These are phyloP conservation scores for Lindgomyces ingoldianus DNA, from an alignment of 495 filamentous ascomycete genomes.

Conservation along the genomic window DNA sequence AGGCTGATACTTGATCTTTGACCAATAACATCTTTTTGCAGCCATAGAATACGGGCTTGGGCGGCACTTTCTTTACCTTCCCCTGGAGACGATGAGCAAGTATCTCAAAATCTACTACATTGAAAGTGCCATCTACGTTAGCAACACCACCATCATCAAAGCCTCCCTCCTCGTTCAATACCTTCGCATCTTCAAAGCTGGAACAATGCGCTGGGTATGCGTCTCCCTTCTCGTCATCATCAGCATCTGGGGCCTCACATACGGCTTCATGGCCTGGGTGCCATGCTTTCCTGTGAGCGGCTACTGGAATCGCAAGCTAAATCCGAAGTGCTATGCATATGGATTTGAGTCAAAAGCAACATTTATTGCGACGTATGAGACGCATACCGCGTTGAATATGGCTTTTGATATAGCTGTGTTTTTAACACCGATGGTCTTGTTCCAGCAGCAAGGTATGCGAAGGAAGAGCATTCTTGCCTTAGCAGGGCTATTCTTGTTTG, in stretches of 20 bases:
- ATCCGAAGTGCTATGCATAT: constrained; percentile 23
- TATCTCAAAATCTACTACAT: constrained; percentile 16
- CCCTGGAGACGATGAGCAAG: not conserved
- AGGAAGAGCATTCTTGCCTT: constrained; percentile 21
- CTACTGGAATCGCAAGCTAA: constrained; percentile 11
- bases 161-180: constrained; percentile 32
- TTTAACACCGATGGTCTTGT: constrained; percentile 23
- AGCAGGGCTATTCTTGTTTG: constrained; percentile 21
- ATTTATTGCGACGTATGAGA: constrained; percentile 10
- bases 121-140: constrained; percentile 17
- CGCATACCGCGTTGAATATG: constrained; percentile 28
- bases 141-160: constrained; percentile 27
- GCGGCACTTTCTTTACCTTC: constrained; percentile 14
- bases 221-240: constrained; percentile 16
- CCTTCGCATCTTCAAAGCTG: constrained; percentile 32
- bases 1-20: not conserved
- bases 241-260: constrained; percentile 27
- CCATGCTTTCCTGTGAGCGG: constrained; percentile 21
- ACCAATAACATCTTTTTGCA: not conserved
- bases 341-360: constrained; percentile 3
- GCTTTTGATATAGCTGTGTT: constrained; percentile 25
- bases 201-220: constrained; percentile 23
- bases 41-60: constrained; percentile 22
- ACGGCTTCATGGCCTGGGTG: constrained; percentile 19
- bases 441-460: constrained; percentile 8